phyloP scores from a whole-genome alignment of 495 filamentous ascomycete genomes.

The Elaphomyces granulatus region DNA sequence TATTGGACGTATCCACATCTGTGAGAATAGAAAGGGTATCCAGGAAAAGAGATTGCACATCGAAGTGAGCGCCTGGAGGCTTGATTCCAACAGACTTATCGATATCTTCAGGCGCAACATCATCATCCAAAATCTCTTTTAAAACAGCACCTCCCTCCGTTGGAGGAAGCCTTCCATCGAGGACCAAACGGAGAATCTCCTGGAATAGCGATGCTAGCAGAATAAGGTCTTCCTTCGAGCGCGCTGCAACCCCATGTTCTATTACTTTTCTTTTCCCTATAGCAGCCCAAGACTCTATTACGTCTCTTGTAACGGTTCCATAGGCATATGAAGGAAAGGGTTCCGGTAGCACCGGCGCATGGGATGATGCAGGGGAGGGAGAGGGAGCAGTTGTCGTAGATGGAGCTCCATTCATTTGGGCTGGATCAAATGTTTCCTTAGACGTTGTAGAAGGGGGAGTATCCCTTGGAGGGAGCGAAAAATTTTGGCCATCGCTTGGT shows the following conservation, averaged over 20 bases:
- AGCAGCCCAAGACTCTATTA: conserved; percentile 35
- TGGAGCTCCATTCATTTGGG: conserved; percentile 14
- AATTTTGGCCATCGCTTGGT: conserved; percentile 21
- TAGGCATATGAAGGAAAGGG: conserved; percentile 32
- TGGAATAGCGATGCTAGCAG: conserved; percentile 62
- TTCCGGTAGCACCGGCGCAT: background rate
- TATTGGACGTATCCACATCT: conserved; percentile 43
- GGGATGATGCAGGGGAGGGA: conserved; percentile 16
- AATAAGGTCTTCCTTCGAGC: conserved; percentile 47
- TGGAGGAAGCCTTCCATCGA: conserved; percentile 52
- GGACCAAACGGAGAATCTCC: conserved; percentile 60
- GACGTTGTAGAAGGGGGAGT: conserved; percentile 18
- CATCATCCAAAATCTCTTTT: conserved; percentile 53
- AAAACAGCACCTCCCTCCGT: conserved; percentile 56
- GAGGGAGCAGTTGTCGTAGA: conserved; percentile 11
- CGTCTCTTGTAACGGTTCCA: conserved; percentile 40
- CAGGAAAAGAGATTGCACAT: conserved; percentile 59
- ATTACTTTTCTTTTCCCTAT: conserved; percentile 33
- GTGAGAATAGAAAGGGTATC: conserved; percentile 65
- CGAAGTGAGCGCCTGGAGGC: conserved; percentile 27
- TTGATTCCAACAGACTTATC: conserved; percentile 21
- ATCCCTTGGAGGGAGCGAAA: conserved; percentile 19
- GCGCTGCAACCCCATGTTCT: conserved; percentile 35
- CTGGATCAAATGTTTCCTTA: conserved; percentile 14
- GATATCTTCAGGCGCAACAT: conserved; percentile 26